These are phyloP conservation scores for Neocallimastix lanati DNA, from an alignment of 192 early-diverging fungal genomes.

Conservation along the genomic window DNA sequence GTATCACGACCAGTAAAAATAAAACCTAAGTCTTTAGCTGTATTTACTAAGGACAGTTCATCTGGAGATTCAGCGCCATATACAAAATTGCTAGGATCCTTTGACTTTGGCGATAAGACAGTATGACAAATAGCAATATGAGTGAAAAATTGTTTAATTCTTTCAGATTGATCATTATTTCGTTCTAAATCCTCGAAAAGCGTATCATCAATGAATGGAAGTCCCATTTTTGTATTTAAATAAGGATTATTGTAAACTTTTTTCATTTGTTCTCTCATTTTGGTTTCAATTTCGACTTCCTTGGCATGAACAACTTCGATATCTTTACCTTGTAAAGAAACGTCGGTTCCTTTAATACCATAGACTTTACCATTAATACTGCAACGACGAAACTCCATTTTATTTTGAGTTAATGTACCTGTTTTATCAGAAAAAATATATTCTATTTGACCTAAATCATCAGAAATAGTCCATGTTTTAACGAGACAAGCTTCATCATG, in stretches of 20 bases:
- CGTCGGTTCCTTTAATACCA: not conserved
- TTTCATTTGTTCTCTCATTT: not conserved
- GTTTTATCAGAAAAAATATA: conserved; percentile 97
- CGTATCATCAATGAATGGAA: not conserved
- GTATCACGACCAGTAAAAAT: conserved; percentile 46
- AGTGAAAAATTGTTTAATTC: conserved; percentile 20
- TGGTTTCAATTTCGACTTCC: not conserved
- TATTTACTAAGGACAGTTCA: conserved; percentile 76
- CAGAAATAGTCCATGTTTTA: conserved; percentile 64
- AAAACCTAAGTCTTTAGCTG: conserved; percentile 70
- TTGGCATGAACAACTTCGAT: not conserved
- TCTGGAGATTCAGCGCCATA: conserved; percentile 36
- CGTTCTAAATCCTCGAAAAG: not conserved
- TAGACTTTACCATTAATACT: conserved; percentile 57
- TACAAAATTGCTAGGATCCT: not conserved
- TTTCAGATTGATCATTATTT: not conserved
- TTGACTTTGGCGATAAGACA: not conserved
- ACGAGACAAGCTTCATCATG: conserved; percentile 61
- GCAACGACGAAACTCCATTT: conserved; percentile 90
- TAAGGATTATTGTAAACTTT: not conserved
- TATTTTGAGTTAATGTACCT: conserved; percentile 87
- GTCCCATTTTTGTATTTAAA: not conserved
- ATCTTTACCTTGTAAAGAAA: not conserved
- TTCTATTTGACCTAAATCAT: conserved; percentile 88
- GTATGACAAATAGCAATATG: conserved; percentile 5